Base-by-base conservation (phyloP, 1,284 basidiomycete genomes). In the Xerocomus amazonicus region DNA sequence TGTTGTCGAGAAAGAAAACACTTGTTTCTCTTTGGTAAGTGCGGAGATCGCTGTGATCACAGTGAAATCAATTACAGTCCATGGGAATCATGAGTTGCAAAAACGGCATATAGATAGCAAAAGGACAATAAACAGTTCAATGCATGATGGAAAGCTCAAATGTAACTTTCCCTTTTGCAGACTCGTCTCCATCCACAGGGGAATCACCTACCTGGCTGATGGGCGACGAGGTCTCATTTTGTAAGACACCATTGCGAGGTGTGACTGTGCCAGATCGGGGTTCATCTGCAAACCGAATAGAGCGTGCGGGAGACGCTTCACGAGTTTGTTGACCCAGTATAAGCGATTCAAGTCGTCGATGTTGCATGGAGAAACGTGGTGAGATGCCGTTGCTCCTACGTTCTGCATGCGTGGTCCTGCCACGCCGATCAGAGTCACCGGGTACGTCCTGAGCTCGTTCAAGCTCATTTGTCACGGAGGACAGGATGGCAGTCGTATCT, bases 201-300 rank as follows among this genome's bases (percentile, higher is more conserved):
- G 45, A 43, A 12, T 49, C 54, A 17, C 45, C 29, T 7, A 47
- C 49, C 32, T 35, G 53, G 37, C 47, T 42, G 36, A 33, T 34
- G 16, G 39, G 47, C n/a, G 56, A 48, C 46, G 45, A 57, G 42
- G 51, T 19, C n/a, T 63, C 55, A 5, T 56, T 59, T 51, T 56
- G 58, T 29, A 44, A 37, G 33, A 23, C 3, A 16, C 54, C 40
- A 14, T 33, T 56, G 31, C 55, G 61, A 9, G 61, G 63, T 14
- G 65, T 57, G 45, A 2, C 55, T 1, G 53, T 44, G 31, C 63
- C 59, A 4, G 51, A 54, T 27, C 27, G 52, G 23, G 52, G 59
- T 36, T 67, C 63, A 23, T 66, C 64, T n/a, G 55, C 62, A 31
- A 66, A 66, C 23, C 64, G 57, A 29, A 66, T 67, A 7, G 64